Evolutionary conservation across 306 rosid species (phyloP), one percentile per base, ranked within the genome.

Genomic region (Senna tora): DNA sequence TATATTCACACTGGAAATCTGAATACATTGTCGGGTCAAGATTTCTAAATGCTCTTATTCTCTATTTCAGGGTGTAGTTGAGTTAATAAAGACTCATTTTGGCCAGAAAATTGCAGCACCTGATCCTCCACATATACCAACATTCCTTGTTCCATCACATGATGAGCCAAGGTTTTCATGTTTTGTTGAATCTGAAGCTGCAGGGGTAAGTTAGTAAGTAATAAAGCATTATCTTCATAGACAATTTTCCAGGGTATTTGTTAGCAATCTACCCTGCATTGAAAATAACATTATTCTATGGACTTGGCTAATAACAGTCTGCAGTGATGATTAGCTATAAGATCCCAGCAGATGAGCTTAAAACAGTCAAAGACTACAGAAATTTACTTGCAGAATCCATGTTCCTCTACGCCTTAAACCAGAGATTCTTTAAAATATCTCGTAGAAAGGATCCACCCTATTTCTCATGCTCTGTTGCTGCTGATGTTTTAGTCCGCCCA

Each of bases 291-390:
- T 77, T 28, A 62, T 66, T 19, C 50, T 68, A 36, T 52, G 65
- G 71, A 71, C 45, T 69, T 78, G 56, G 13, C 53, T 15, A 58
- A 52, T 73, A 55, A 81, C 83, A 93, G 98, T 93, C 98, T 64
- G 96, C 97, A 71, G 98, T 93, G 72, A 89, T 93, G 91, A 85
- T 93, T 74, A 91, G 98, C 84, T 93, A 91, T 84, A 93, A 93
- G 88, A 82, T 84, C 89, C 85, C 83, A 68, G 89, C 66, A 16
- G 89, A 78, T 74, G 91, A 86, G 75, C 87, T 93, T 79, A 91
- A 86, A 78, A 89, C 94, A 46, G 98, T 86, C 69, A 87, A 86
- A 82, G 98, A 87, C 90, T 93, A 87, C 84, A 85, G 87, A 69
- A 87, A 82, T 79, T 80, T 89, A 75, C 97, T 93, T 67, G 90